A percentile compares a stretch with the other conserved stretches of the same genome.
phyloP scores from a whole-genome alignment of 495 filamentous ascomycete species.

The Penicillium canescens region DNA sequence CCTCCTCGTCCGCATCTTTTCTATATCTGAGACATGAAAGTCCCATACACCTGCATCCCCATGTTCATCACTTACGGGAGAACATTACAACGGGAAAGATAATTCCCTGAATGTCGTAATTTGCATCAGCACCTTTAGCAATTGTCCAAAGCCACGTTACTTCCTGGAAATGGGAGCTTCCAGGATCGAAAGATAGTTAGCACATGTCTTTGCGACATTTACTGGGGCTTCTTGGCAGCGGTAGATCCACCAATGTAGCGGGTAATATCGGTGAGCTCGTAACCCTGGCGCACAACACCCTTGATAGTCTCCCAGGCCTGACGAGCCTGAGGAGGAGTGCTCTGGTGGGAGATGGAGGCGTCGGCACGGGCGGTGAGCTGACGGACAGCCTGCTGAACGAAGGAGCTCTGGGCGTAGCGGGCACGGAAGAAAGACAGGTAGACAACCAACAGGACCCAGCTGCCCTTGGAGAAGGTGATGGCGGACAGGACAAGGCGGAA shows the following conservation, averaged over 20 bases:
- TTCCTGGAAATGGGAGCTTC: neutral
- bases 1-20: conserved; percentile 25
- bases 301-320: conserved; percentile 84
- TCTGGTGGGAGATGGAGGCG: conserved; percentile 78
- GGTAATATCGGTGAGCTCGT: conserved; percentile 75
- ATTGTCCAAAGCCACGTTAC: neutral
- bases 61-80: conserved; percentile 3
- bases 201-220: conserved; percentile 15
- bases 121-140: conserved; percentile 2
- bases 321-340: conserved; percentile 79
- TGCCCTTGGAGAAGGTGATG: conserved; percentile 82
- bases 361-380: conserved; percentile 75
- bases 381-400: conserved; percentile 79
- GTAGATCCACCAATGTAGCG: conserved; percentile 61
- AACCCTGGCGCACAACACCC: conserved; percentile 66
- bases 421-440: conserved; percentile 94
- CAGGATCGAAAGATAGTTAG: neutral
- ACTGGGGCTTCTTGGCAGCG: conserved; percentile 60
- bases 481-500: conserved; percentile 76
- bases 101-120: neutral
- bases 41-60: conserved; percentile 9
- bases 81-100: conserved; percentile 2
- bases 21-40: conserved; percentile 18
- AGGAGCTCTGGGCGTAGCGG: conserved; percentile 84
- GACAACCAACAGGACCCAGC: conserved; percentile 80